Evolutionary conservation across 768 basidiomycete genomes (phyloP).

Genomic region (Roridomyces roridus): DNA sequence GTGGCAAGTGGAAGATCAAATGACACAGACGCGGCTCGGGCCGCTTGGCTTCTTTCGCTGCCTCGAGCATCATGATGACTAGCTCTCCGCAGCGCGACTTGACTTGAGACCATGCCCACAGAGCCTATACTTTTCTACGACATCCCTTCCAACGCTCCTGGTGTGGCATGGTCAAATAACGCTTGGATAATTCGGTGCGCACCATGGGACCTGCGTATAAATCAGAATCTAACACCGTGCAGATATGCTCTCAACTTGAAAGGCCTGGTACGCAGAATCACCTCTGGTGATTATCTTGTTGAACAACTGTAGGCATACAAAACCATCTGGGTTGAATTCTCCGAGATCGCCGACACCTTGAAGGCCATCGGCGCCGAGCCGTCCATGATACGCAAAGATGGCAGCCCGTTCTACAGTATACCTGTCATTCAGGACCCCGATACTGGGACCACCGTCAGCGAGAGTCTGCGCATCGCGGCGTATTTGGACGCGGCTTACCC

Average conservation of each 20-base stretch:
- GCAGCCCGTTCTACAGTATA: conserved; percentile 42
- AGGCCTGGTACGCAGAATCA: too few species aligned
- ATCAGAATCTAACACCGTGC: too few species aligned
- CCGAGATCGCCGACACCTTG: conserved; percentile 45
- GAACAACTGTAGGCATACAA: too few species aligned
- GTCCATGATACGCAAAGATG: conserved; percentile 30
- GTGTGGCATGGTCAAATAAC: conserved; percentile 45
- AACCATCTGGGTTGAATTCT: conserved; percentile 56
- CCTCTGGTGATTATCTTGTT: too few species aligned
- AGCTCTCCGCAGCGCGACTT: too few species aligned
- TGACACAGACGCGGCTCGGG: too few species aligned
- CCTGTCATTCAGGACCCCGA: conserved; percentile 53
- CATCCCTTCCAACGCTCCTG: conserved; percentile 37
- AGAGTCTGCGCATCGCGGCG: conserved; percentile 48
- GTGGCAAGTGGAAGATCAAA: too few species aligned
- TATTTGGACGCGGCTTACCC: conserved; percentile 57
- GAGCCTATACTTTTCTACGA: conserved; percentile 45
- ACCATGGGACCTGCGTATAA: too few species aligned
- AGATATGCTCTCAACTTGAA: conserved; percentile 41
- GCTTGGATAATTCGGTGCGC: conserved; percentile 44
- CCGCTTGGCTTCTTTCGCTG: too few species aligned
- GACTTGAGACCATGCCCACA: conserved; percentile 32
- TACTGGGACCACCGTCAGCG: conserved; percentile 40
- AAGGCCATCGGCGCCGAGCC: conserved; percentile 38
- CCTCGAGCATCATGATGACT: too few species aligned